Conservation (phyloP, 2,329 filamentous ascomycete genomes). For the Graphium sp. region DNA sequence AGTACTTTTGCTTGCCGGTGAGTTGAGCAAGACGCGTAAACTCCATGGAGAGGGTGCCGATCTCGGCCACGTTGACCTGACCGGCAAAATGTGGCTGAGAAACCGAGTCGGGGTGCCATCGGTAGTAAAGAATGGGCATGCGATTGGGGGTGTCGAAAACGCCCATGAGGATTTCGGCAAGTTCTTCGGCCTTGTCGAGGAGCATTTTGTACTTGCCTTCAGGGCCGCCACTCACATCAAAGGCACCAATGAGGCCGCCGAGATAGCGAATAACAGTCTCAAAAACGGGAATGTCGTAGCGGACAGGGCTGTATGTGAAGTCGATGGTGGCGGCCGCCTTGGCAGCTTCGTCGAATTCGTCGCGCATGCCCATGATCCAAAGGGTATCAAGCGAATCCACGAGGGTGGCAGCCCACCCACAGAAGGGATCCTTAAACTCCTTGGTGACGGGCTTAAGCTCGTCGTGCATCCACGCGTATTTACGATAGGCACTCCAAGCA, state of each 20-base stretch:
- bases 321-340: conserved; percentile 57
- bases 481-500: conserved; percentile 70
- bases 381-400: conserved; percentile 72
- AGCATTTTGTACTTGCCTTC: conserved; percentile 43
- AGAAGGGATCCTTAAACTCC: conserved; percentile 62
- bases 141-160: conserved; percentile 86
- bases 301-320: conserved; percentile 52
- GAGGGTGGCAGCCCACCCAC: conserved; percentile 77
- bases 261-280: conserved; percentile 87
- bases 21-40: conserved; percentile 81
- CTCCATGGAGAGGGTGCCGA: conserved; percentile 70
- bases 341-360: conserved; percentile 68
- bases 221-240: conserved; percentile 59
- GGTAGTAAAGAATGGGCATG: conserved; percentile 73
- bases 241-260: conserved; percentile 70
- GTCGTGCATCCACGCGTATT: conserved; percentile 70
- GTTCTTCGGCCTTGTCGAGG: conserved; percentile 61
- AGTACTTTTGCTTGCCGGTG: conserved; percentile 68
- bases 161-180: conserved; percentile 66
- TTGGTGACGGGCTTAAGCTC: conserved; percentile 63
- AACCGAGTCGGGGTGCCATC: conserved; percentile 52
- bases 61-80: conserved; percentile 45
- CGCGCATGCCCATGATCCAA: conserved; percentile 68
- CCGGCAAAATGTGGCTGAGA: conserved; percentile 47
- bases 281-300: conserved; percentile 68